Evolutionary conservation across 306 rosid species (phyloP), one percentile per base, ranked within the genome.

Genomic region (Cucurbita argyrosperma): DNA sequence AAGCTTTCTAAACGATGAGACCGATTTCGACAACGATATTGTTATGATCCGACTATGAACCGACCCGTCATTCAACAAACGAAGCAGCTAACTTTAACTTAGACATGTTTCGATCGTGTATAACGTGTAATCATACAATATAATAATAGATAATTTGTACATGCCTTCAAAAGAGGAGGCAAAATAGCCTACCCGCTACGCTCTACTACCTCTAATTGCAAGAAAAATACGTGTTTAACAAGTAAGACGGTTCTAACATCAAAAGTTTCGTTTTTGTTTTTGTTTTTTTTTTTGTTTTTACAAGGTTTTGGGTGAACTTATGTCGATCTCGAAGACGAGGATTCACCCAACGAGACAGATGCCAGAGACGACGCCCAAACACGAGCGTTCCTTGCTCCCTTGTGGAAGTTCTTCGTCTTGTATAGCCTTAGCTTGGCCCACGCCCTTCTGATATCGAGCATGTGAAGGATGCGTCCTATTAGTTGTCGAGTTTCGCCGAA

Each of bases 291-390:
- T 30, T 1, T 15, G 30, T 14, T 13, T 68, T 49, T 49, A 69
- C 74, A 47, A 50, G 73, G 18, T 46, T 46, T 51, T 68, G 16
- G 14, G 45, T 49, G 42, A 50, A 70, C 21, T 16, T 51, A 50
- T 35, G 74, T 35, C 3, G 74, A 50, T 49, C 74, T 70, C 14
- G 60, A 47, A 10, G 84, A 81, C 19, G 92, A 81, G 5, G 94
- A 78, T 74, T 90, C 80, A 2, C 90, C 91, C 73, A 87, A 78
- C 14, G 97, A 87, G 71, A 90, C 95, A 6, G 92, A 87, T 50
- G 90, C 82, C 60, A 90, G 79, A 73, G 96, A 88, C 13, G 96
- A 90, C 1, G 90, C 92, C 97, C 90, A 91, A 71, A 87, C 95
- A 75, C 85, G 65, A 15, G 88, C 95, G 21, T 82, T 88, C 82